Evolutionary conservation across 1,139 yeast genomes (phyloP), one percentile per base, ranked within the genome.

Genomic region (Geotrichum klebahnii): DNA sequence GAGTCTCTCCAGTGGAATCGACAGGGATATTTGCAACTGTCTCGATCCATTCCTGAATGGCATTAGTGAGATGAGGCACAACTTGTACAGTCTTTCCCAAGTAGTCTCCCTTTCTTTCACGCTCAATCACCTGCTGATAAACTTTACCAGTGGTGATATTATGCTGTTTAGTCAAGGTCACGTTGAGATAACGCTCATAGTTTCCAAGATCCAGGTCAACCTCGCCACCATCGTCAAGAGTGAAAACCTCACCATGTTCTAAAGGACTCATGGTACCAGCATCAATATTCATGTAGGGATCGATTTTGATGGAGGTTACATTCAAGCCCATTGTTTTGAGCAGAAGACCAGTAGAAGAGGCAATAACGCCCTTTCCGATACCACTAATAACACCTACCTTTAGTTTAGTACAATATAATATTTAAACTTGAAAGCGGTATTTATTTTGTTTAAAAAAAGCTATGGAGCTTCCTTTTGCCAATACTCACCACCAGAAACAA

Each of bases 181-280:
- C 86, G 69, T 90, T 90, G 62, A 92, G 76, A 71, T 94, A 92
- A 67, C 99, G 82, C 74, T 92, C 99, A 70, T 92, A 92, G 73
- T 92, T 92, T 69, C 99, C 99, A 61, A 92, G 77, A 73, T 92
- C 99, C 67, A 92, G 79, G 72, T 92, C 99, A 47, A 92, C 96
- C 71, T 92, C 98, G 61, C 98, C 99, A 70, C 99, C 99, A 68
- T 92, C 99, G 68, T 92, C 86, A 64, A 92, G 77, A 49, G 94
- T 97, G 67, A 90, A 92, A 69, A 96, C 96, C 70, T 92, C 99
- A 50, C 99, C 99, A 67, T 92, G 99, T 69, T 92, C 99, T 67
- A 92, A 76, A 22, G 99, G 99, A 40, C 96, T 87, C 98, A 92
- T 92, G 50, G 99, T 92, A 62, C 99, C 99, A 44, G 99, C 99